phyloP scores from a whole-genome alignment of 2,329 filamentous ascomycete genomes.

The Neopestalotiopsis rosae region DNA sequence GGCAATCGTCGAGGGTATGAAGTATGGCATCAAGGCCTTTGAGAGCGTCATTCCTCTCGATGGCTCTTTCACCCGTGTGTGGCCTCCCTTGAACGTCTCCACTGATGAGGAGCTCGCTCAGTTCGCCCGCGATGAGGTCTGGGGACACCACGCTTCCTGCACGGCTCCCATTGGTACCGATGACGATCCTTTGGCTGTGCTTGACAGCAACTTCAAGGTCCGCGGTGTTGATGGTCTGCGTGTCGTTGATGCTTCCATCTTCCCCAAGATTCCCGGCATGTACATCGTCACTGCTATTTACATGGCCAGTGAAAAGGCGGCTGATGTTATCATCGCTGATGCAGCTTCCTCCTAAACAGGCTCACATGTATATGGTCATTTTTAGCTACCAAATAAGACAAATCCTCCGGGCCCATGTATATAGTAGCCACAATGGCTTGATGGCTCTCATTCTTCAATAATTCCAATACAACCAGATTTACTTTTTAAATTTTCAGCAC shows the following conservation, averaged over 20 bases:
- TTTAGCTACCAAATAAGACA: not conserved
- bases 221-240: constrained; percentile 58
- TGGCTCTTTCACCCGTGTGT: constrained; percentile 42
- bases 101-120: constrained; percentile 49
- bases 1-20: constrained; percentile 52
- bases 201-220: constrained; percentile 64
- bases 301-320: constrained; percentile 66
- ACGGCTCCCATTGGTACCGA: constrained; percentile 62
- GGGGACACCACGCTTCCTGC: constrained; percentile 38
- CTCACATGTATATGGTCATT: not conserved
- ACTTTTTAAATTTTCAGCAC: not conserved
- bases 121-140: constrained; percentile 50
- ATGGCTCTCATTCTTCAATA: not conserved
- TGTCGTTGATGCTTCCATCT: constrained; percentile 67
- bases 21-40: constrained; percentile 50
- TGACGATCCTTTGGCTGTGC: constrained; percentile 58
- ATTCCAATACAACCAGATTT: not conserved
- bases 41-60: constrained; percentile 39
- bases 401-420: not conserved
- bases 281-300: constrained; percentile 53
- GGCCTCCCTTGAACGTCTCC: constrained; percentile 43
- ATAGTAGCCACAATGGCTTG: not conserved
- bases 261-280: constrained; percentile 52
- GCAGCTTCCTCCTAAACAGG: not conserved
- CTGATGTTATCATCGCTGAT: constrained; percentile 52